Evolutionary conservation across 148 eudicot species (phyloP).

Genomic region (Vaccinium macrocarpon): DNA sequence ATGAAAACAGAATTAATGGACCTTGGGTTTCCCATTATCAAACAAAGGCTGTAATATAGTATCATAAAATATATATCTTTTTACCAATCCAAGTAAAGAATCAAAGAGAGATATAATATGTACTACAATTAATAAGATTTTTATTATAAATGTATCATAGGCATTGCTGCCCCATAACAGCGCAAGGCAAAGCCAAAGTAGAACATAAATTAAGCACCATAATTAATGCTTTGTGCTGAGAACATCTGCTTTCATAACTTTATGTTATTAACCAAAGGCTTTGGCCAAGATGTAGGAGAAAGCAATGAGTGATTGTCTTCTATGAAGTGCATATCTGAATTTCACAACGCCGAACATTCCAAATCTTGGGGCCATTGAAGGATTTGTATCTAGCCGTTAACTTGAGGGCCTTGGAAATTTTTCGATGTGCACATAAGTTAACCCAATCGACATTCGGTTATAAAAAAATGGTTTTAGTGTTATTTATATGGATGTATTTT

Average conservation of each 20-base stretch:
- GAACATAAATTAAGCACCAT: neutral
- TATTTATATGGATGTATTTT: neutral
- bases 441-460: too few relatives aligned
- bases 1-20: neutral
- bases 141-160: too few relatives aligned
- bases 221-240: constrained; percentile 5
- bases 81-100: neutral
- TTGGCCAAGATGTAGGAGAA: too few relatives aligned
- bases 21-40: constrained; percentile 13
- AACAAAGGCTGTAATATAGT: neutral
- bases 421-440: too few relatives aligned
- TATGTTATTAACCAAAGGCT: too few relatives aligned
- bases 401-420: too few relatives aligned
- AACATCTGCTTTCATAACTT: neutral
- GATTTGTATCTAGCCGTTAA: too few relatives aligned
- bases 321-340: too few relatives aligned
- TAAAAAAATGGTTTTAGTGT: neutral
- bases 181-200: neutral
- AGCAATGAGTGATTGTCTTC: too few relatives aligned
- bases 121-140: neutral
- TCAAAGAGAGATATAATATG: neutral
- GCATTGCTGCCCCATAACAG: neutral
- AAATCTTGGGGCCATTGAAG: too few relatives aligned
- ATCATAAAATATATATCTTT: neutral
- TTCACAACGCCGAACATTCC: too few relatives aligned